phyloP scores from a whole-genome alignment of 2,329 filamentous ascomycete genomes.

The Neonectria punicea region DNA sequence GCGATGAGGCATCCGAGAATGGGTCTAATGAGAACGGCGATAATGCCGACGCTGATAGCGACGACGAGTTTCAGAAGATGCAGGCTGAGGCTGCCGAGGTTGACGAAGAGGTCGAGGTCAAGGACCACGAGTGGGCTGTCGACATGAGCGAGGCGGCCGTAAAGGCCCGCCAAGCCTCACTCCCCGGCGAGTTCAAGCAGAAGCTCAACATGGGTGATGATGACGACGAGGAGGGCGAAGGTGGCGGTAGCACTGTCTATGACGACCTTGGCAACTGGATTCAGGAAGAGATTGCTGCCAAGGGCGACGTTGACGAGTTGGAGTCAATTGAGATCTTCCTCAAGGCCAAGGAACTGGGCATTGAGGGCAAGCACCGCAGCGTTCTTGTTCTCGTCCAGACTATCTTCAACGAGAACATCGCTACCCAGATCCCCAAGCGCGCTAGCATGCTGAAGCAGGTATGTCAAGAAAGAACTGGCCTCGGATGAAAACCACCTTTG shows the following conservation, averaged over 20 bases:
- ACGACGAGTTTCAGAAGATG: conserved; percentile 91
- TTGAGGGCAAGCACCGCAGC: conserved; percentile 94
- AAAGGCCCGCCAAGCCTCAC: conserved; percentile 90
- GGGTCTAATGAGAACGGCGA: conserved; percentile 62
- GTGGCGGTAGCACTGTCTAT: conserved; percentile 79
- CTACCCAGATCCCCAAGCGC: conserved; percentile 86
- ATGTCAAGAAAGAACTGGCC: conserved; percentile 42
- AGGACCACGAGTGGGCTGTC: conserved; percentile 94
- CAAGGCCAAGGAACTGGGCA: conserved; percentile 96
- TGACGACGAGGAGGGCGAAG: conserved; percentile 84
- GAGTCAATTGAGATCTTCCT: conserved; percentile 92
- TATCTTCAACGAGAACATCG: conserved; percentile 90
- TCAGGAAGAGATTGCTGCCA: conserved; percentile 74
- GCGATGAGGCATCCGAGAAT: conserved; percentile 64
- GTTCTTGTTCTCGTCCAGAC: conserved; percentile 92
- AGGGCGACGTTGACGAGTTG: conserved; percentile 80
- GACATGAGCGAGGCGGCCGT: conserved; percentile 97
- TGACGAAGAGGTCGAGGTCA: conserved; percentile 68
- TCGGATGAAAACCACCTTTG: not conserved
- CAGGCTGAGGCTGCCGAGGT: conserved; percentile 66
- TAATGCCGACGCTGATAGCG: conserved; percentile 77
- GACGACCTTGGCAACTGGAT: conserved; percentile 96
- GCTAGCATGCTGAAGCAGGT: conserved; percentile 90
- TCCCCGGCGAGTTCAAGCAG: conserved; percentile 95
- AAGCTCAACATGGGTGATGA: conserved; percentile 86